Evolutionary conservation across 169 alveolate species (phyloP).

Genomic region (Eimeria sp.): DNA sequence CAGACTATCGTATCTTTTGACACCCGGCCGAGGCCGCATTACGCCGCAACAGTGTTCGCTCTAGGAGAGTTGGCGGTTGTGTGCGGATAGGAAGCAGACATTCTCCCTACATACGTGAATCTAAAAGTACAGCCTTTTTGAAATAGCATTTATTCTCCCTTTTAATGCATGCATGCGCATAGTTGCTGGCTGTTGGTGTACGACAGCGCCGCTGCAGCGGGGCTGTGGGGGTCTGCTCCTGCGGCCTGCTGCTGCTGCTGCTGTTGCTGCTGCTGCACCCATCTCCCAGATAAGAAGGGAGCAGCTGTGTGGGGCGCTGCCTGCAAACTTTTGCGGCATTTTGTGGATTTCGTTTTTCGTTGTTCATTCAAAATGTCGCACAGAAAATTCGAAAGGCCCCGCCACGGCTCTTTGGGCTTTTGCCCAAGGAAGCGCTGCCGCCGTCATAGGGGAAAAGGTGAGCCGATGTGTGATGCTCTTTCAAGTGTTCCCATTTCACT

Average conservation of each 20-base stretch:
- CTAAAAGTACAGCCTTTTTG: background rate
- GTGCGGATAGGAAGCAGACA: no score
- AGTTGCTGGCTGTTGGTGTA: background rate
- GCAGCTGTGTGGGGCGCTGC: background rate
- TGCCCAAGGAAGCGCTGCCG: slow-evolving; percentile 98
- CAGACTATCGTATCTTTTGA: no score
- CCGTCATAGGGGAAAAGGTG: slow-evolving; percentile 94
- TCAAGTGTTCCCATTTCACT: background rate
- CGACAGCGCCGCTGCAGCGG: background rate
- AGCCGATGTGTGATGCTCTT: background rate
- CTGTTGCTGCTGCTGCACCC: slow-evolving; percentile 22
- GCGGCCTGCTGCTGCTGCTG: slow-evolving; percentile 21
- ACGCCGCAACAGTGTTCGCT: no score
- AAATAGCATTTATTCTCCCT: background rate
- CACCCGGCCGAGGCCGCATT: no score
- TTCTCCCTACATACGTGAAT: no score
- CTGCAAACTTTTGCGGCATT: background rate
- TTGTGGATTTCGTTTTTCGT: background rate
- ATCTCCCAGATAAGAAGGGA: background rate
- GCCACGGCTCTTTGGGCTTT: slow-evolving; percentile 99
- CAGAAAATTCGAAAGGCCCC: slow-evolving; percentile 99
- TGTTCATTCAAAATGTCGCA: slow-evolving; percentile 97
- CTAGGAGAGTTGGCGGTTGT: no score
- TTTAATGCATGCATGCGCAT: background rate
- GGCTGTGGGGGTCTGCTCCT: slow-evolving; percentile 27